Base-by-base conservation (phyloP, 345 rosid genomes). In the Arabidopsis suecica region DNA sequence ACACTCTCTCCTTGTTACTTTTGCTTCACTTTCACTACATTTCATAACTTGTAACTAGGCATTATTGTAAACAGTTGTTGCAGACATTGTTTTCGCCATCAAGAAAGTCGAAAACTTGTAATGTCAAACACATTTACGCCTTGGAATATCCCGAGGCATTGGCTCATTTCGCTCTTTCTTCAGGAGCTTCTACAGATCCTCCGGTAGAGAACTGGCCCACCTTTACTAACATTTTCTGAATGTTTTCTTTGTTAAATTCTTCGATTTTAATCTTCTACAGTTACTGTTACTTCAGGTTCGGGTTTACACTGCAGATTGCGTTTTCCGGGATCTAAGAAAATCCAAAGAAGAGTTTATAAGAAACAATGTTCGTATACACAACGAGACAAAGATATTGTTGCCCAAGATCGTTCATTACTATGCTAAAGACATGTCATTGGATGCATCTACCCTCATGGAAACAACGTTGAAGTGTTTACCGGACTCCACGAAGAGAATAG, bases 121-220 rank as follows among this genome's bases (percentile, higher is more conserved):
- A 56, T 71, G 61, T 28, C 12, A 76, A 81, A 59, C 98, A 93
- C 80, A 83, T 45, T 16, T 93, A 86, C 77, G 88, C 96, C 25
- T 79, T 93, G 60, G 95, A 93, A 54, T 93, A 88, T 48, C 88
- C 91, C 0, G 96, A 93, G 70, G 93, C 91, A 0, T 89, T 88
- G 62, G 93, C 88, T 71, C 96, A 90, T 79, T 93, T 93, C 65
- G 90, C 93, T 13, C 90, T 93, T 50, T 88, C 89, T 79, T 87
- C 88, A 11, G 96, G 96, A 47, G 74, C 89, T 32, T 83, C 83
- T 25, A 84, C 93, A 47, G 98, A 88, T 73, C 96, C 96, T 10
- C 82, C 67, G 84, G 96, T 90, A 83, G 8, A 71, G 0, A 41
- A 56, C n/a, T 16, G 9, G 12, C 63, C 4, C 58, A 22, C 23